Conservation (phyloP, 1,139 yeast genomes). For the Sugiyamaella xylanicola region DNA sequence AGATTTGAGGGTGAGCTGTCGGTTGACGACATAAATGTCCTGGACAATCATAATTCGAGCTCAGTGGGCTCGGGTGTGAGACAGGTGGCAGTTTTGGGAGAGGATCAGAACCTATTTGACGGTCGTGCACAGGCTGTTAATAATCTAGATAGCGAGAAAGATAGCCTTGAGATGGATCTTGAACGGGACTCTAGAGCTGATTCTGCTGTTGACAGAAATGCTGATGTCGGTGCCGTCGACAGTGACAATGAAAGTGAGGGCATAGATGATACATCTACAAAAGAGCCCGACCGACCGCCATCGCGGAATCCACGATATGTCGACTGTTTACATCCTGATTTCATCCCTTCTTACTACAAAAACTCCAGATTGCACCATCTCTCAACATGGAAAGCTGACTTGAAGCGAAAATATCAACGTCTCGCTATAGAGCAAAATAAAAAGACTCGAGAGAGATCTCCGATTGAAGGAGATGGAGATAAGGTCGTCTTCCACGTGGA, state of each 20-base stretch:
- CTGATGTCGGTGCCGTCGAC: too few relatives aligned
- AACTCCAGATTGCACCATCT: conserved; percentile 86
- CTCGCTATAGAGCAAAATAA: conserved; percentile 41
- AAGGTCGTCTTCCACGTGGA: conserved; percentile 72
- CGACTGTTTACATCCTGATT: conserved; percentile 59
- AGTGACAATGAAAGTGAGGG: background rate
- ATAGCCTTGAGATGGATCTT: too few relatives aligned
- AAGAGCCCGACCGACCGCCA: background rate
- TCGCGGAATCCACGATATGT: conserved; percentile 5
- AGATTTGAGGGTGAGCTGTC: background rate
- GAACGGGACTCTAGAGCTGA: too few relatives aligned
- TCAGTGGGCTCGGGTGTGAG: too few relatives aligned
- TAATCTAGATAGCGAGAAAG: too few relatives aligned
- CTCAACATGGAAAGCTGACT: conserved; percentile 81
- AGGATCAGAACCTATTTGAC: too few relatives aligned
- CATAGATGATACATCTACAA: background rate
- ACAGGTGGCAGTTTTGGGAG: too few relatives aligned
- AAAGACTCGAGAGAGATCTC: conserved; percentile 2
- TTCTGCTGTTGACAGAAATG: too few relatives aligned
- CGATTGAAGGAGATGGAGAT: background rate
- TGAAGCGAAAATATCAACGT: conserved; percentile 60
- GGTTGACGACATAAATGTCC: background rate
- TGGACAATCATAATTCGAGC: too few relatives aligned
- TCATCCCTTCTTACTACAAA: conserved; percentile 68
- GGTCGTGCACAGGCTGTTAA: too few relatives aligned